phyloP scores from a whole-genome alignment of 352 stramenopile species.

The Phytophthora kernoviae region DNA sequence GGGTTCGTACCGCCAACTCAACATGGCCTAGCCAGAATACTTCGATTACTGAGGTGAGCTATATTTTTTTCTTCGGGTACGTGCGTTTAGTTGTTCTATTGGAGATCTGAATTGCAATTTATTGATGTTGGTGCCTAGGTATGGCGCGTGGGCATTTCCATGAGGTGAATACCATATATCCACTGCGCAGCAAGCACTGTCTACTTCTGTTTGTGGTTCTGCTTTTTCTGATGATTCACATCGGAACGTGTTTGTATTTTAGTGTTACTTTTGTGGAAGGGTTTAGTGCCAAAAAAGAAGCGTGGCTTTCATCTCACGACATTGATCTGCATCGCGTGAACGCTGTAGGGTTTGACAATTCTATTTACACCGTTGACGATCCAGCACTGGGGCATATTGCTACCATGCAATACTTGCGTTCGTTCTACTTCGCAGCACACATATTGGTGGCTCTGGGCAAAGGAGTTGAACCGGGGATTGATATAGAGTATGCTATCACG shows the following conservation, averaged over 20 bases:
- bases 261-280: slow-evolving; percentile 34
- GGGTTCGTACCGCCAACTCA: slow-evolving; percentile 15
- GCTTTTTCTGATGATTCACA: slow-evolving; percentile 36
- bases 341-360: slow-evolving; percentile 5
- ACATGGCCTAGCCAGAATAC: slow-evolving; percentile 19
- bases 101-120: too few relatives aligned
- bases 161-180: slow-evolving; percentile 33
- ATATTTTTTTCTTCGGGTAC: too few relatives aligned
- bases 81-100: too few relatives aligned
- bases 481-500: slow-evolving; percentile 35
- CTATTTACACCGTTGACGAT: slow-evolving; percentile 8
- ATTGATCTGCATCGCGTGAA: slow-evolving; percentile 25
- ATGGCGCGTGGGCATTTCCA: slow-evolving; percentile 35
- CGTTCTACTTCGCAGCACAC: slow-evolving; percentile 48
- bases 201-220: slow-evolving; percentile 24
- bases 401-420: slow-evolving; percentile 45
- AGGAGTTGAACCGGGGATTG: slow-evolving; percentile 42
- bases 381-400: slow-evolving; percentile 13
- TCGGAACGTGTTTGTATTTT: slow-evolving; percentile 41
- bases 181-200: slow-evolving; percentile 16
- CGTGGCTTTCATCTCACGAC: slow-evolving; percentile 33
- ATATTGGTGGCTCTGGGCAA: slow-evolving; percentile 44
- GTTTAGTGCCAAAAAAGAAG: slow-evolving; percentile 28
- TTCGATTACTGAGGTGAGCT: slow-evolving; percentile 22
- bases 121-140: too few relatives aligned